Evolutionary conservation across 1,284 basidiomycete species (phyloP), one percentile per base, ranked within the genome.

Genomic region (Meira nashicola): DNA sequence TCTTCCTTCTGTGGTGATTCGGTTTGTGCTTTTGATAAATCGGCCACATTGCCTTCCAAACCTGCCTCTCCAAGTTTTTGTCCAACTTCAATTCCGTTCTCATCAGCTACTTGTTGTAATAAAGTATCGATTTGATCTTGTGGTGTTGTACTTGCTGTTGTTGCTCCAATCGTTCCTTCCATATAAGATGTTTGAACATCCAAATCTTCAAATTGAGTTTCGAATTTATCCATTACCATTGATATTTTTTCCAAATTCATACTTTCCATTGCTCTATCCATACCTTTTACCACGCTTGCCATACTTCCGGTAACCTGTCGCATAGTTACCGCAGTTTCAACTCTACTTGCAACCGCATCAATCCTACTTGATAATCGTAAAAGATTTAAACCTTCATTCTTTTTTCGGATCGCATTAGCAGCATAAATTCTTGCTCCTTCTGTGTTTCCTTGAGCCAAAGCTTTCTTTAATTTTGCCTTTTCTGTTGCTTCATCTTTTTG

Each of bases 241-340:
- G 95, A 94, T 79, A 99, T 98, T 93, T 97, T 83, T 76, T 98
- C 95, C 54, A 98, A 84, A 81, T 99, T 97, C 95, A 99, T 98
- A 80, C 84, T 90, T 77, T 96, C 90, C 95, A 98, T 97, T 4
- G 95, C 95, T 77, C 89, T 90, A 80, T 98, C 95, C 93, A 99
- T 97, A 19, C 93, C 93, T 77, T 87, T 88, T 55, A 99, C 95
- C 6, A 98, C 95, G 25, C 87, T 87, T 9, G 91, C 88, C 94
- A 98, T 96, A 78, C 87, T 92, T 11, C 91, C 91, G 21, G 94
- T 94, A 8, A 78, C 76, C 57, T 80, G 79, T 54, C 92, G 86
- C 92, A 99, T 97, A 56, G 94, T 96, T 43, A 98, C 93, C 0
- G 95, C 95, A n/a, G 95, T 98, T 81, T 99, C 94, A 0, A 99